Conservation (phyloP, 768 basidiomycete genomes). For the Tricholoma sp. region DNA sequence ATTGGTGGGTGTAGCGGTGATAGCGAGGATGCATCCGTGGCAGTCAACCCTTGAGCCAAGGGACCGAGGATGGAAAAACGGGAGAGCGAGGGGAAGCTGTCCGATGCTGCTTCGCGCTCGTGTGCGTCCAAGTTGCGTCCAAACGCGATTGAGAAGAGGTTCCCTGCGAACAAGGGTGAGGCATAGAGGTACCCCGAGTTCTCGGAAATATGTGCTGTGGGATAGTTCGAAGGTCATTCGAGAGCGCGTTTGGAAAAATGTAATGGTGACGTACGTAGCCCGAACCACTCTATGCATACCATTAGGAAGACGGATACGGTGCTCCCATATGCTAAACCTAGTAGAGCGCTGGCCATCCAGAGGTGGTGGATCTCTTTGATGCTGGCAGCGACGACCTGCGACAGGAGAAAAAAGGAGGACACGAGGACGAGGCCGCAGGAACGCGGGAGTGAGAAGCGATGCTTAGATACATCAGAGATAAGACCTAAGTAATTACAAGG, state of each 20-base stretch:
- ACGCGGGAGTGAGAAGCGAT: conserved; percentile 52
- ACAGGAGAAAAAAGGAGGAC: conserved; percentile 60
- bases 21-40: neutral
- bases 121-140: conserved; percentile 80
- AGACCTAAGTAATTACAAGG: conserved; percentile 35
- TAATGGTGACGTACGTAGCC: neutral
- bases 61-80: too few species aligned
- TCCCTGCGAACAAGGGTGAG: conserved; percentile 71
- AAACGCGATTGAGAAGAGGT: conserved; percentile 78
- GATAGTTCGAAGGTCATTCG: neutral
- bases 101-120: conserved; percentile 13
- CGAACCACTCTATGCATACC: conserved; percentile 60
- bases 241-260: neutral
- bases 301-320: conserved; percentile 69
- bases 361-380: conserved; percentile 54
- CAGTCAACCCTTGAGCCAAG: neutral
- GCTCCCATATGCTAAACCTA: conserved; percentile 71
- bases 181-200: conserved; percentile 82
- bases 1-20: neutral
- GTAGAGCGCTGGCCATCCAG: conserved; percentile 51
- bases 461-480: conserved; percentile 60
- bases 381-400: conserved; percentile 59
- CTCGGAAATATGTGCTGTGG: conserved; percentile 66
- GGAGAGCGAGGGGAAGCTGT: neutral
- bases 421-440: conserved; percentile 68